Percentiles rank a stretch among this genome's conserved stretches.
These are phyloP conservation scores for Curvularia hawaiiensis DNA, from an alignment of 2,329 filamentous ascomycete species.

Conservation along the genomic window DNA sequence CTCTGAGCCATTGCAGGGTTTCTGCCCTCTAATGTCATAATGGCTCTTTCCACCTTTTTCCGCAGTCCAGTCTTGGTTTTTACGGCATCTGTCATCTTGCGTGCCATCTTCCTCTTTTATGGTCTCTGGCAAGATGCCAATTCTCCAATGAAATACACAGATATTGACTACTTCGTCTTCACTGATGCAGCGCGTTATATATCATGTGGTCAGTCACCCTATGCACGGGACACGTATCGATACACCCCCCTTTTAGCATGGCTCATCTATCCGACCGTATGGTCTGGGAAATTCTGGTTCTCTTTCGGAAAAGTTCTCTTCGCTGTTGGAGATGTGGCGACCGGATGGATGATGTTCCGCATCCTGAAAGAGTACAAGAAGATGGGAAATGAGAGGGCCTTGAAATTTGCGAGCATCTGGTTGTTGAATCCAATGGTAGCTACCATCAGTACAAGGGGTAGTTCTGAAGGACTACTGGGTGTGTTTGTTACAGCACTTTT, in stretches of 20 bases:
- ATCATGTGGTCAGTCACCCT: constrained; percentile 72
- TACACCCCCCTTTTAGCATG: constrained; percentile 95
- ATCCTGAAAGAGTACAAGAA: constrained; percentile 53
- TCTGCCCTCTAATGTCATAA: constrained; percentile 10
- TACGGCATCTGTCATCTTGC: constrained; percentile 63
- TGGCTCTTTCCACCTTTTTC: constrained; percentile 43
- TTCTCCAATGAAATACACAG: constrained; percentile 94
- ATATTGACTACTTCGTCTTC: constrained; percentile 99
- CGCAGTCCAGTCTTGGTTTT: constrained; percentile 47
- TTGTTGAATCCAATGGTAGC: constrained; percentile 98
- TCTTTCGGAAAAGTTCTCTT: constrained; percentile 89
- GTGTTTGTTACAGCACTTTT: constrained; percentile 82
- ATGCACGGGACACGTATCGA: constrained; percentile 90
- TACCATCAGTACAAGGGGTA: constrained; percentile 92
- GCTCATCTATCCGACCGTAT: constrained; percentile 82
- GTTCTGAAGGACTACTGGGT: constrained; percentile 87
- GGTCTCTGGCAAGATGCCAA: constrained; percentile 91
- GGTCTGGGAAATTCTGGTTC: constrained; percentile 66
- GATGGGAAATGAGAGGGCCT: constrained; percentile 55
- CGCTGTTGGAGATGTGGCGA: constrained; percentile 78
- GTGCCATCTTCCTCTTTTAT: constrained; percentile 78
- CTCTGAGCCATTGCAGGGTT: neutral
- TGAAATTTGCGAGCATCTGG: constrained; percentile 86
- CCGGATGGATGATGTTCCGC: constrained; percentile 76
- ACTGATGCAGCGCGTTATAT: constrained; percentile 89